Percentiles rank a stretch among this genome's conserved stretches.
phyloP scores from a whole-genome alignment of 1,284 basidiomycete species.

The Farysia itapuensis region DNA sequence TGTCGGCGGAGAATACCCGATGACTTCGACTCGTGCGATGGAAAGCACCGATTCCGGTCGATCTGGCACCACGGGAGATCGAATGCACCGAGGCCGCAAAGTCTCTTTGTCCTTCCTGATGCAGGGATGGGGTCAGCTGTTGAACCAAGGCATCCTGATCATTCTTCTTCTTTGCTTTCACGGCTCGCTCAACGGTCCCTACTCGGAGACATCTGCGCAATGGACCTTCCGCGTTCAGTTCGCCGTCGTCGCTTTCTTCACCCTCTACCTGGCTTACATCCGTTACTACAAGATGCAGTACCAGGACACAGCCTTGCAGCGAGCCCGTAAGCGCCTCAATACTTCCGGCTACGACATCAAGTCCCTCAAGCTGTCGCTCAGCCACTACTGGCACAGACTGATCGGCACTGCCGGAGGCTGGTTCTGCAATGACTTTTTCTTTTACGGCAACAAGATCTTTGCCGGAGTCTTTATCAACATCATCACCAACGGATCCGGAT shows the following conservation, averaged over 20 bases:
- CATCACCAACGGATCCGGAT: slow-evolving; percentile 60
- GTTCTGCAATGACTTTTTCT: slow-evolving; percentile 65
- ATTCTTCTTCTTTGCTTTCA: slow-evolving; percentile 65
- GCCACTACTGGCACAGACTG: slow-evolving; percentile 65
- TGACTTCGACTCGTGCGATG: slow-evolving; percentile 65
- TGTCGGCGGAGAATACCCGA: slow-evolving; percentile 66
- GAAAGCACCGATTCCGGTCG: slow-evolving; percentile 62
- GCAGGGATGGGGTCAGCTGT: slow-evolving; percentile 65
- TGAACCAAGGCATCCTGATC: slow-evolving; percentile 65
- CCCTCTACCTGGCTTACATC: slow-evolving; percentile 65
- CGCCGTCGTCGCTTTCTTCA: slow-evolving; percentile 64
- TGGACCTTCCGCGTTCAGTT: slow-evolving; percentile 66
- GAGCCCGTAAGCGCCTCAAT: slow-evolving; percentile 62
- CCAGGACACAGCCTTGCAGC: slow-evolving; percentile 59
- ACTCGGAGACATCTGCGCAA: slow-evolving; percentile 62
- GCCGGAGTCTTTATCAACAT: slow-evolving; percentile 59
- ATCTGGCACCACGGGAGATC: slow-evolving; percentile 62
- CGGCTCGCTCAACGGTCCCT: slow-evolving; percentile 60
- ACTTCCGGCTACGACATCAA: slow-evolving; percentile 64
- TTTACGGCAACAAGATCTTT: slow-evolving; percentile 62
- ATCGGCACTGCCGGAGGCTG: slow-evolving; percentile 64
- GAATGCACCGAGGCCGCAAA: slow-evolving; percentile 65
- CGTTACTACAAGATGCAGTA: slow-evolving; percentile 63
- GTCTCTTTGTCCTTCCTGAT: slow-evolving; percentile 65
- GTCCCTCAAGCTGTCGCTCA: slow-evolving; percentile 63